Base-by-base conservation (phyloP, 2,329 filamentous ascomycete genomes). In the Whalleya microplaca region DNA sequence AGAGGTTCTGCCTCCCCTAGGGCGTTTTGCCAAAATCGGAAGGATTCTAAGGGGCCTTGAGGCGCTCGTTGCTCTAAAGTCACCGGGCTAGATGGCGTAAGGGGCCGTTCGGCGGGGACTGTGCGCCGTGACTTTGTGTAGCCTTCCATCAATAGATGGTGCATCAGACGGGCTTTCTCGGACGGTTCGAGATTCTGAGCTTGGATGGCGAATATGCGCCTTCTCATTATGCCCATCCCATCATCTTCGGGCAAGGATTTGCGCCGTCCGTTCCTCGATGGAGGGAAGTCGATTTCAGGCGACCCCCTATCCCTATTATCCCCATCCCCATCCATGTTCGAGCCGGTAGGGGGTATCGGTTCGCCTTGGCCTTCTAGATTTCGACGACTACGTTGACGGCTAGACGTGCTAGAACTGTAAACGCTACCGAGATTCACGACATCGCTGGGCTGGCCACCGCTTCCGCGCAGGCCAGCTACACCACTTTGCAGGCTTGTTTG, bases 161-260 rank as follows among this genome's bases (percentile, higher is more conserved):
- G 91, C 73, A 94, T 86, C 66, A 88, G 76, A 57, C 80, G 82
- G 21, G 90, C 90, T 73, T 92, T 92, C 56, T 91, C 86, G 6
- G 78, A 71, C 43, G 80, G 78, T 2, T 82, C 72, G 46, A 87
- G 78, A 21, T 85, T 78, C 63, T 80, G 80, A 21, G 82, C 78
- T 69, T 91, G 88, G 59, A 94, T 88, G 20, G 77, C 78, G 56
- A 89, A 80, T 62, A 95, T 92, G 59, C 84, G 84, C 61, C 77
- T 80, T 65, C 91, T 81, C 65, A 94, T 72, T 52, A 76, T 73
- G 18, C 82, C 79, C 87, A 91, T 93, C 44, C 91, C 91, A 77
- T 95, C 91, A 68, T 94, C 89, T 69, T 88, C 91, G 1, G 90
- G 90, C 41, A 92, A 71, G 41, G 70, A 58, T 45, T 65, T 61